These are phyloP conservation scores for Ganoderma lingzhi DNA, from an alignment of 1,284 basidiomycete species.

Conservation along the genomic window DNA sequence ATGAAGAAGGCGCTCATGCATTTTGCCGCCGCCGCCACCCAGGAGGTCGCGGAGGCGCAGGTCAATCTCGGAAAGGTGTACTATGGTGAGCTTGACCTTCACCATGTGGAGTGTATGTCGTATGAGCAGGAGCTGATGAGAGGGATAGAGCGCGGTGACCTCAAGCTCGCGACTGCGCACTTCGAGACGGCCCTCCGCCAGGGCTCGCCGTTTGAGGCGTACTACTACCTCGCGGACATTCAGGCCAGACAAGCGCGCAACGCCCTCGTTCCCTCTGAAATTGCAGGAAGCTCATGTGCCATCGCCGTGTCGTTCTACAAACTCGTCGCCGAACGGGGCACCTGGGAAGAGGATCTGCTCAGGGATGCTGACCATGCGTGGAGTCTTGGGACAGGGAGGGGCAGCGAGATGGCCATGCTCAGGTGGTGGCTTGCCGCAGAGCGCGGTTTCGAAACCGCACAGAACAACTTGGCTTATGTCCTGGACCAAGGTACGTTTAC, in stretches of 20 bases:
- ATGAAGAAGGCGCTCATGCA: constrained; percentile 71
- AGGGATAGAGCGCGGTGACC: constrained; percentile 66
- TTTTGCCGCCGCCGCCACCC: constrained; percentile 84
- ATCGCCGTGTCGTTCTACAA: constrained; percentile 92
- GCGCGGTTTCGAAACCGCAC: constrained; percentile 90
- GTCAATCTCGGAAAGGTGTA: constrained; percentile 90
- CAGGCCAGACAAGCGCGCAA: constrained; percentile 67
- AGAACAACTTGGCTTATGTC: constrained; percentile 95
- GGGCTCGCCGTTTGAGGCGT: constrained; percentile 92
- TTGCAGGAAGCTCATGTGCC: constrained; percentile 77
- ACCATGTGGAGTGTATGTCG: background rate
- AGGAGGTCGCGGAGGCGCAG: constrained; percentile 90
- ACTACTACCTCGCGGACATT: constrained; percentile 89
- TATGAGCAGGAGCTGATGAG: background rate
- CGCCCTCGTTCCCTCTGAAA: constrained; percentile 50
- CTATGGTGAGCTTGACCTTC: constrained; percentile 62
- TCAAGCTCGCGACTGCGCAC: constrained; percentile 68
- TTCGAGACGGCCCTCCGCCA: constrained; percentile 86
- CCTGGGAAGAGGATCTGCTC: constrained; percentile 88
- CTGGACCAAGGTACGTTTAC: constrained; percentile 81
- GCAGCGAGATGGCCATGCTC: constrained; percentile 80
- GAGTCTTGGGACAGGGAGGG: constrained; percentile 73
- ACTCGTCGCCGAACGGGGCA: constrained; percentile 86
- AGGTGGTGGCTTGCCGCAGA: constrained; percentile 97
- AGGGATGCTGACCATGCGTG: constrained; percentile 85